These are phyloP conservation scores for Boletellus ananas DNA, from an alignment of 768 basidiomycete genomes.

Conservation along the genomic window DNA sequence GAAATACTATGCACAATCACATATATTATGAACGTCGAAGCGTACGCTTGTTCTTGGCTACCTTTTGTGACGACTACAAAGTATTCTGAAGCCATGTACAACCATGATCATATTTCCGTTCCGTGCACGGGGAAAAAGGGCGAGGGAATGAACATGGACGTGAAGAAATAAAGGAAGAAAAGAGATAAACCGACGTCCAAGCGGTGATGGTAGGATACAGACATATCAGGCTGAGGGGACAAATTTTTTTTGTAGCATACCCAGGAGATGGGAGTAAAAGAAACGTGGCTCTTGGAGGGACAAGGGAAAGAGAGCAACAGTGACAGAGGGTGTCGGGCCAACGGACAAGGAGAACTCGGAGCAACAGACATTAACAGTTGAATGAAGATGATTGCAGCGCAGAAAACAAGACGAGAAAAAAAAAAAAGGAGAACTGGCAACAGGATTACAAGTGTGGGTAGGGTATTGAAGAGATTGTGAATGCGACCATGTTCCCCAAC, in stretches of 20 bases:
- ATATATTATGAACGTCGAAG: no score
- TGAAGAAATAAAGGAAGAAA: background rate
- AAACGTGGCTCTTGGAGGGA: background rate
- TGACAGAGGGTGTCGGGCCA: constrained; percentile 11
- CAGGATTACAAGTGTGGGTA: constrained; percentile 26
- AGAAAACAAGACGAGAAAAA: background rate
- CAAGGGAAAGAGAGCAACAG: constrained; percentile 1
- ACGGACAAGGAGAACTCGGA: constrained; percentile 8
- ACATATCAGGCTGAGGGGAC: constrained; percentile 18
- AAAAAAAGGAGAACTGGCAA: constrained; percentile 1
- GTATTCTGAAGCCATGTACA: constrained; percentile 20
- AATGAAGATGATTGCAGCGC: constrained; percentile 6
- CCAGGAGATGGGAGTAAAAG: constrained; percentile 1
- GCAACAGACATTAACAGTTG: constrained; percentile 22
- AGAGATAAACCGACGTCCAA: constrained; percentile 7
- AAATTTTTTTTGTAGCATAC: constrained; percentile 23
- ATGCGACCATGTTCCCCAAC: constrained; percentile 1
- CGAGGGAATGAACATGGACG: background rate
- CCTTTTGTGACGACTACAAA: background rate
- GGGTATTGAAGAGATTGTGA: constrained; percentile 26
- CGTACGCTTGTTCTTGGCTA: no score
- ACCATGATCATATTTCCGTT: constrained; percentile 24
- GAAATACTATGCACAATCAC: no score
- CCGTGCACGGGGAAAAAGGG: constrained; percentile 18
- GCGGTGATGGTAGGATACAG: constrained; percentile 28